Conservation (phyloP, 2,329 filamentous ascomycete genomes). For the Stachybotrys chartarum region DNA sequence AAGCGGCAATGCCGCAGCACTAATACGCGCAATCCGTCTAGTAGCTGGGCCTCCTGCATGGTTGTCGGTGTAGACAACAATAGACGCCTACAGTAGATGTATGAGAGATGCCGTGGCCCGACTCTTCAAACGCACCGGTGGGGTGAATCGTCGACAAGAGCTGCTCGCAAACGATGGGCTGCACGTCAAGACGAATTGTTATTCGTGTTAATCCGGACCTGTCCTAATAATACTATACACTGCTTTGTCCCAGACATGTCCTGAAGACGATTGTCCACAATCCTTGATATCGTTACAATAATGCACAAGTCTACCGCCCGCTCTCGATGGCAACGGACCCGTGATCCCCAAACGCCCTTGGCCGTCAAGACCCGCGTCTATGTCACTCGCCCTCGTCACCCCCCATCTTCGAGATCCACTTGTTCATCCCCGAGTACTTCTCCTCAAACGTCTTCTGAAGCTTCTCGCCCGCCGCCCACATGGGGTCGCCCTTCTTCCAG, state of each 20-base stretch:
- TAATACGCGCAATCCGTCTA: neutral
- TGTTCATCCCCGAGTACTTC: constrained; percentile 52
- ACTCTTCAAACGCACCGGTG: too few relatives aligned
- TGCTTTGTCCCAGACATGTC: neutral
- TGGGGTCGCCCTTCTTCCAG: constrained; percentile 47
- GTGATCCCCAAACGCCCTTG: too few relatives aligned
- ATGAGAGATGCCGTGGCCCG: too few relatives aligned
- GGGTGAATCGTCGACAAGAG: too few relatives aligned
- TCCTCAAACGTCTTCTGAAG: constrained; percentile 53
- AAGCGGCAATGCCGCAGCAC: neutral
- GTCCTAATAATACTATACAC: neutral
- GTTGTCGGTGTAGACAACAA: too few relatives aligned
- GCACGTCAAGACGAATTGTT: neutral
- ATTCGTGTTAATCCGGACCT: neutral
- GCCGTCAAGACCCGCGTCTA: neutral
- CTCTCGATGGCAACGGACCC: neutral
- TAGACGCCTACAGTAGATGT: too few relatives aligned
- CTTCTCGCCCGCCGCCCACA: constrained; percentile 48
- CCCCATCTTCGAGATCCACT: constrained; percentile 50
- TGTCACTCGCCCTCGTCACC: constrained; percentile 24
- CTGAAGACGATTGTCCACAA: too few relatives aligned
- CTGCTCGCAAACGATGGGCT: neutral
- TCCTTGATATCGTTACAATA: neutral
- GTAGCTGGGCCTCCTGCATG: too few relatives aligned
- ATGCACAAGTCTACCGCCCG: neutral